A percentile compares a stretch with the other conserved stretches of the same genome.
Conservation (phyloP, 306 rosid genomes). For the Crataegus laevigata region DNA sequence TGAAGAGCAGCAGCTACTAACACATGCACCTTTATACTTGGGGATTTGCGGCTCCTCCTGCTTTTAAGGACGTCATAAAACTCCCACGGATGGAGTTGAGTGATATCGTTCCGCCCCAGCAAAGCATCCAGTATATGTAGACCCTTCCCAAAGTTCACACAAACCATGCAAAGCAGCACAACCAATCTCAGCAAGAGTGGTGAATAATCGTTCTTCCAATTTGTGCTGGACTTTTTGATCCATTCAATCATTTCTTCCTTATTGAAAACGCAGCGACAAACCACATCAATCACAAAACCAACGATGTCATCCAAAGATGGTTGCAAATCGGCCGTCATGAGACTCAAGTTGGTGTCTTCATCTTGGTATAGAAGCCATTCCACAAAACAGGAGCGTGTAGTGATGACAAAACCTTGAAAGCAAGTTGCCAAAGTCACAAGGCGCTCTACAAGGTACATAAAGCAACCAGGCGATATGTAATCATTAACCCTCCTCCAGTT, state of each 20-base stretch:
- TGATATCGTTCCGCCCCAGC: slow-evolving; percentile 14
- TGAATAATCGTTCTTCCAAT: slow-evolving; percentile 15
- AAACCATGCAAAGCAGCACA: slow-evolving; percentile 32
- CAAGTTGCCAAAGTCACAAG: slow-evolving; percentile 33
- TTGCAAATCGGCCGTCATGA: background rate
- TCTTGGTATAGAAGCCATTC: slow-evolving; percentile 54
- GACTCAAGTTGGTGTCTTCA: slow-evolving; percentile 8
- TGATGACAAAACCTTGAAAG: slow-evolving; percentile 27
- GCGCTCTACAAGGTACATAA: slow-evolving; percentile 62
- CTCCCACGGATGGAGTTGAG: slow-evolving; percentile 15
- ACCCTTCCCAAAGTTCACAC: slow-evolving; percentile 23
- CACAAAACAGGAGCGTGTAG: slow-evolving; percentile 45
- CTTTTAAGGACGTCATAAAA: slow-evolving; percentile 25
- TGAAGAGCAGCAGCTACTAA: slow-evolving; percentile 47
- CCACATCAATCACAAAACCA: slow-evolving; percentile 14
- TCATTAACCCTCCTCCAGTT: slow-evolving; percentile 22
- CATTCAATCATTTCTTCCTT: slow-evolving; percentile 19
- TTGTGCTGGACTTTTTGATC: slow-evolving; percentile 19
- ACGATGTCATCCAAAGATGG: background rate
- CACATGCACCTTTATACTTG: slow-evolving; percentile 6
- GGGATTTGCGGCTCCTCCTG: background rate
- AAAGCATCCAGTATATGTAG: slow-evolving; percentile 5
- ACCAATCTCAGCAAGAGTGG: slow-evolving; percentile 38
- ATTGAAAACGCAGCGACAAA: slow-evolving; percentile 10
- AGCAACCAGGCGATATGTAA: slow-evolving; percentile 54